Evolutionary conservation across 73 alveolate genomes (phyloP).

Genomic region (Tetrahymena malaccensis): DNA sequence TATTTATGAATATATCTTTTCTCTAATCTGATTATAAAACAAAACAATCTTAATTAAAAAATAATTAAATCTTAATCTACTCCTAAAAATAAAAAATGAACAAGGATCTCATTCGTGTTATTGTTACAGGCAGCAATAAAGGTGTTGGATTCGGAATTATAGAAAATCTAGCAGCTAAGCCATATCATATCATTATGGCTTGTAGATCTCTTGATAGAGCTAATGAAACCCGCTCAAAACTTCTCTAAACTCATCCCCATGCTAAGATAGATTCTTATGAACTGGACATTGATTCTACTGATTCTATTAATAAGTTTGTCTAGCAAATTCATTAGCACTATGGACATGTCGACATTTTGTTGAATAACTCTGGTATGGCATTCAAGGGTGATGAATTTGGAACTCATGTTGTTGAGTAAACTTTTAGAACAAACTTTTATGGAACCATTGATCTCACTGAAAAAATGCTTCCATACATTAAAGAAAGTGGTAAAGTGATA

Average conservation of each 20-base stretch:
- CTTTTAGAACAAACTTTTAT: conserved; percentile 45
- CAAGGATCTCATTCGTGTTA: neutral
- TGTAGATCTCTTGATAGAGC: conserved; percentile 55
- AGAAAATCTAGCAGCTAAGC: conserved; percentile 47
- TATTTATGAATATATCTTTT: no score
- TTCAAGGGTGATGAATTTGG: conserved; percentile 39
- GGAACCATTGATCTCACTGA: conserved; percentile 67
- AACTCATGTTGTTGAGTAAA: conserved; percentile 30
- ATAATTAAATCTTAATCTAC: neutral
- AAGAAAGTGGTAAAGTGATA: conserved; percentile 50
- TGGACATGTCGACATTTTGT: conserved; percentile 43
- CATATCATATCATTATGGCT: conserved; percentile 47
- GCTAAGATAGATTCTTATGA: conserved; percentile 45
- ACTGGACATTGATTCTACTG: conserved; percentile 37
- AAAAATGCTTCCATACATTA: conserved; percentile 49
- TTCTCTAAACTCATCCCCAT: conserved; percentile 26
- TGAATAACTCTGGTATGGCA: conserved; percentile 61
- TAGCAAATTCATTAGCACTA: conserved; percentile 21
- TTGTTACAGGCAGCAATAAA: conserved; percentile 64
- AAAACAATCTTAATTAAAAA: no score
- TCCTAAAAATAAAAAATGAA: neutral
- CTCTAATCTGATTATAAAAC: no score
- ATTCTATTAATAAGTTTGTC: conserved; percentile 39
- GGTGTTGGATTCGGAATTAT: conserved; percentile 61
- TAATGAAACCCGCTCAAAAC: neutral